Conservation (phyloP, 208 protist species). For the Trypanosoma avium region DNA sequence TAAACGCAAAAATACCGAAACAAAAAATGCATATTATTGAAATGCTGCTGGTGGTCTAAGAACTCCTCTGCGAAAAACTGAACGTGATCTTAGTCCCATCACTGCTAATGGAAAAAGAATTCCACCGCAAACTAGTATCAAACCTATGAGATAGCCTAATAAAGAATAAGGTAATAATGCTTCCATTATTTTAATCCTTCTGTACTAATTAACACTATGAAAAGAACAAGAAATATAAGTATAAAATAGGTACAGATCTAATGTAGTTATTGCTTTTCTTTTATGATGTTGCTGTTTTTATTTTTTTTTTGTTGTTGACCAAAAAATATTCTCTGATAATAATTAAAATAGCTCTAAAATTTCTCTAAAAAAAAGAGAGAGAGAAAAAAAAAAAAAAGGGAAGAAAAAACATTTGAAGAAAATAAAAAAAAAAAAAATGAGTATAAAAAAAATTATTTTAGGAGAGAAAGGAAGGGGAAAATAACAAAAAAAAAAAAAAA, state of each 20-base stretch:
- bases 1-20: background rate
- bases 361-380: too few species aligned
- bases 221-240: background rate
- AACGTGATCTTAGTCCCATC: constrained; percentile 69
- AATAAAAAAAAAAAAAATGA: background rate
- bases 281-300: too few species aligned
- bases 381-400: constrained; percentile 1
- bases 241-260: too few species aligned
- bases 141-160: constrained; percentile 39
- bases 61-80: constrained; percentile 39
- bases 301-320: too few species aligned
- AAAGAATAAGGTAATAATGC: constrained; percentile 14
- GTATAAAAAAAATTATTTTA: too few species aligned
- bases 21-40: constrained; percentile 25
- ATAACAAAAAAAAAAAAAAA: too few species aligned
- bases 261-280: too few species aligned
- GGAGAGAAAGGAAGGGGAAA: too few species aligned
- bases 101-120: constrained; percentile 46
- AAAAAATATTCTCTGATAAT: too few species aligned
- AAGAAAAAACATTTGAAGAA: constrained; percentile 16
- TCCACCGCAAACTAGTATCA: constrained; percentile 35
- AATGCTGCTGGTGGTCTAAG: constrained; percentile 41
- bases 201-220: too few species aligned
- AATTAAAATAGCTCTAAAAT: too few species aligned
- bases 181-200: constrained; percentile 7